Evolutionary conservation across 2,329 filamentous ascomycete genomes (phyloP).

Genomic region (Xylariaceae sp.): DNA sequence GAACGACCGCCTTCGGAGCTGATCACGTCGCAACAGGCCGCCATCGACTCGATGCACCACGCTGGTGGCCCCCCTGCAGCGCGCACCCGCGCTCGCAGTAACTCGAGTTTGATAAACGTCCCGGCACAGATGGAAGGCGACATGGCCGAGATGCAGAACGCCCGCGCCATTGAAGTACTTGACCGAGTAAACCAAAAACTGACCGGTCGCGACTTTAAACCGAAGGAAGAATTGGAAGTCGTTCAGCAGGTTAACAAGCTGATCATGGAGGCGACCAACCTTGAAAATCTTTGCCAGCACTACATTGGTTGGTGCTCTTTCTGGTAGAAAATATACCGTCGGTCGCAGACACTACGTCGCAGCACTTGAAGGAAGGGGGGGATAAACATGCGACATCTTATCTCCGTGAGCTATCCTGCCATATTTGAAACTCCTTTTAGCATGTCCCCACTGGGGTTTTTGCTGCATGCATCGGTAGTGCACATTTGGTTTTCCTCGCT

Average conservation of each 20-base stretch:
- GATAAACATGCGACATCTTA: too few relatives aligned
- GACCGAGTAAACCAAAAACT: constrained; percentile 92
- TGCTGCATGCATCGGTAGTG: too few relatives aligned
- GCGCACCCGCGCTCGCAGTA: constrained; percentile 53
- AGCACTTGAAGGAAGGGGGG: too few relatives aligned
- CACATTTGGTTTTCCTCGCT: too few relatives aligned
- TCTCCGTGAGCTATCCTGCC: too few relatives aligned
- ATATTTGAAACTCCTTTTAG: too few relatives aligned
- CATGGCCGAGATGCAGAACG: constrained; percentile 78
- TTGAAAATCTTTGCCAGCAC: constrained; percentile 97
- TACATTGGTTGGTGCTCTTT: constrained; percentile 99
- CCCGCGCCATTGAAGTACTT: constrained; percentile 84
- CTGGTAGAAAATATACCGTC: too few relatives aligned
- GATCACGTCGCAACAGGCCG: constrained; percentile 42
- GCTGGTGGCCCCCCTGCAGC: constrained; percentile 39
- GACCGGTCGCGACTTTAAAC: constrained; percentile 87
- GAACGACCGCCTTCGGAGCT: constrained; percentile 56
- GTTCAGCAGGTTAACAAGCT: constrained; percentile 90
- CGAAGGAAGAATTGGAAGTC: constrained; percentile 75
- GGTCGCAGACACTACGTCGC: too few relatives aligned
- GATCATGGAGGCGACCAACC: constrained; percentile 88
- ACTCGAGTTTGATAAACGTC: constrained; percentile 42
- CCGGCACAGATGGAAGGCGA: constrained; percentile 36
- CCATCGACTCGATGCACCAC: constrained; percentile 32
- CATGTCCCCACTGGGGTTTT: too few relatives aligned